Conservation (phyloP, 768 basidiomycete species). For the Suillus paluster region DNA sequence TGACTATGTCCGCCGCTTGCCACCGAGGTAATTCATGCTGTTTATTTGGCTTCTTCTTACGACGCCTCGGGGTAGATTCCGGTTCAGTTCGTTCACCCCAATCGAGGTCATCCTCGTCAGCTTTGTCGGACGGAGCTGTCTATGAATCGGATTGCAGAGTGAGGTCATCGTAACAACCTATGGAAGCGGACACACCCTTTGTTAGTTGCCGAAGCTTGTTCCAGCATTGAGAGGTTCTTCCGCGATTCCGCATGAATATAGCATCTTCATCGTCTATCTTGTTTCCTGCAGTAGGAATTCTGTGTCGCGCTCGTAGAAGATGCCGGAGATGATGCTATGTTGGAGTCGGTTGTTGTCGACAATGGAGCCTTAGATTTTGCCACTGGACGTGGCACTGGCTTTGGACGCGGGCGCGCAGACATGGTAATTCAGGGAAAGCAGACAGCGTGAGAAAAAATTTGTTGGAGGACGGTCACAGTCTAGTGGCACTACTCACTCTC, state of each 20-base stretch:
- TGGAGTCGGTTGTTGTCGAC: slow-evolving; percentile 16
- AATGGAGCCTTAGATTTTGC: slow-evolving; percentile 26
- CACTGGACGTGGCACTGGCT: slow-evolving; percentile 56
- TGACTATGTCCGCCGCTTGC: slow-evolving; percentile 45
- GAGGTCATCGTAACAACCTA: not conserved
- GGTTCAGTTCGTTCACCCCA: slow-evolving; percentile 11
- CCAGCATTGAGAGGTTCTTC: slow-evolving; percentile 61
- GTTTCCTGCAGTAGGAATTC: slow-evolving; percentile 11
- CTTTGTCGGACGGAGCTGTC: slow-evolving; percentile 23
- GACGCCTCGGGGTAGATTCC: slow-evolving; percentile 36
- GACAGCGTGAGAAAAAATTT: slow-evolving; percentile 33
- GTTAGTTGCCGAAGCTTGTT: slow-evolving; percentile 58
- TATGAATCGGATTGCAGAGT: slow-evolving; percentile 10
- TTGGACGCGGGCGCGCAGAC: slow-evolving; percentile 50
- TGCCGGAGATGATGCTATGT: slow-evolving; percentile 14
- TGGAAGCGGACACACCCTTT: slow-evolving; percentile 46
- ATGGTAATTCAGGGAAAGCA: slow-evolving; percentile 21
- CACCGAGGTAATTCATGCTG: slow-evolving; percentile 41
- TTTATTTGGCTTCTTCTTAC: slow-evolving; percentile 42
- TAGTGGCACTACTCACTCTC: not conserved
- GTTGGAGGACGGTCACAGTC: not conserved
- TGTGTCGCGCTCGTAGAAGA: slow-evolving; percentile 15
- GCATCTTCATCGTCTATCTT: slow-evolving; percentile 61
- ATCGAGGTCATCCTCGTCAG: slow-evolving; percentile 30
- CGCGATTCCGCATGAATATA: slow-evolving; percentile 69